A percentile compares a stretch with the other conserved stretches of the same genome.
phyloP scores from a whole-genome alignment of 2,329 filamentous ascomycete species.

The Fusarium nodosum region DNA sequence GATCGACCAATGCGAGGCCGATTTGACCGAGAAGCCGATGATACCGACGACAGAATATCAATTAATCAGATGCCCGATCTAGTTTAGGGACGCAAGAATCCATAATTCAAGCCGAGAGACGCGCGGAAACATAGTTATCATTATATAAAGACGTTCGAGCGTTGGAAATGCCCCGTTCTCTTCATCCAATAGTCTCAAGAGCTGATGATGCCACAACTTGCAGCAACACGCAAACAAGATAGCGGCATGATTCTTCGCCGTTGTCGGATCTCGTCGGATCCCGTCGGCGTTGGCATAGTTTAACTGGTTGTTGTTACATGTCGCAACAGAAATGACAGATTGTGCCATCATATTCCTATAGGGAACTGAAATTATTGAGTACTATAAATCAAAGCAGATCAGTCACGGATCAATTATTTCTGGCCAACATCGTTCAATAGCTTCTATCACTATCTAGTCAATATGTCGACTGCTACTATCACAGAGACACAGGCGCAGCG shows the following conservation, averaged over 20 bases:
- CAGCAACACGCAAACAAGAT: not conserved
- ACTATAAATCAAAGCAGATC: not conserved
- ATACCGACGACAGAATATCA: accelerated
- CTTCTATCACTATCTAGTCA: not conserved
- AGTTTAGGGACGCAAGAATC: not conserved
- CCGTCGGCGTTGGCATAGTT: not conserved
- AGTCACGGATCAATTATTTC: not conserved
- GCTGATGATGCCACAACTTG: slow-evolving; percentile 5
- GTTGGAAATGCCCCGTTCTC: not conserved
- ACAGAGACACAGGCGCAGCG: slow-evolving; percentile 14
- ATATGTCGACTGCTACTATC: slow-evolving; percentile 14
- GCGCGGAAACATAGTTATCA: not conserved
- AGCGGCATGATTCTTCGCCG: too few species aligned
- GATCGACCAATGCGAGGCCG: not conserved
- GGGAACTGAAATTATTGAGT: accelerated
- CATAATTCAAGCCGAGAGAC: not conserved
- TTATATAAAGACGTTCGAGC: not conserved
- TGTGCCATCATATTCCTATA: slow-evolving; percentile 9
- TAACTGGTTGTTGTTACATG: not conserved
- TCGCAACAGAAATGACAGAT: slow-evolving; percentile 17
- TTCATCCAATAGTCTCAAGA: not conserved
- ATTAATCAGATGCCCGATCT: not conserved
- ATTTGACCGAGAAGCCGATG: not conserved
- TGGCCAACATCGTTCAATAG: not conserved
- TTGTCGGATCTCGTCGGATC: not conserved